Percentiles rank a stretch among this genome's conserved stretches.
These are phyloP conservation scores for Capsicum baccatum DNA, from an alignment of 257 asterid species.

Conservation along the genomic window DNA sequence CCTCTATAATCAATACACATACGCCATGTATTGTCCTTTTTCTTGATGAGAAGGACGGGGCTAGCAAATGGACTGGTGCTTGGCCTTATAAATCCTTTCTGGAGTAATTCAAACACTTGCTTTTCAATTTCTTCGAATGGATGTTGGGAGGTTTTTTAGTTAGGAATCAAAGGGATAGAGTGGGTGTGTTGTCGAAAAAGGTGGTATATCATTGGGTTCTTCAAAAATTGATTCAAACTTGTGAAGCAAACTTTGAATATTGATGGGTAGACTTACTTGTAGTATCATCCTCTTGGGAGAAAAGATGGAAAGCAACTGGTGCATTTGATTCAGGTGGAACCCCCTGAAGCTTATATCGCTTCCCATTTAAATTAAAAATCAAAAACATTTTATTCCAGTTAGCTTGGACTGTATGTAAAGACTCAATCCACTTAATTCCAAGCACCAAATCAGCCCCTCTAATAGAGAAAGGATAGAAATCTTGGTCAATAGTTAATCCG, in stretches of 20 bases:
- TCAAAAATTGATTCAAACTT: background rate
- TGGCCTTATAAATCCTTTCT: background rate
- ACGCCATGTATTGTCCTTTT: background rate
- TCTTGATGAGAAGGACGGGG: background rate
- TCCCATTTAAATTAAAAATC: background rate
- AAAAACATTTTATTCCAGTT: slow-evolving; percentile 5
- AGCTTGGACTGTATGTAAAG: background rate
- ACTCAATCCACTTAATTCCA: background rate
- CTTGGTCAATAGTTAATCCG: background rate
- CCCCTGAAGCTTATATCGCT: background rate
- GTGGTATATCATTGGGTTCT: background rate
- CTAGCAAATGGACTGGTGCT: background rate
- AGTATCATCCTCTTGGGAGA: background rate
- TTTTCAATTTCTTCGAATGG: background rate
- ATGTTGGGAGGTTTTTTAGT: background rate
- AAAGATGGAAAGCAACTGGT: background rate
- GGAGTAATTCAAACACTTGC: slow-evolving; percentile 4
- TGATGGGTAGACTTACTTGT: background rate
- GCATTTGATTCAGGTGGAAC: background rate
- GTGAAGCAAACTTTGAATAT: background rate
- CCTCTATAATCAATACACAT: background rate
- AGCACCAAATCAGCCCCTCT: background rate
- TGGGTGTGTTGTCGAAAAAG: background rate
- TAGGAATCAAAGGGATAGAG: slow-evolving; percentile 13
- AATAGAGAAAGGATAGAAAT: background rate